Conservation (phyloP, 108 stramenopile genomes). For the Conticribra weissflogii region DNA sequence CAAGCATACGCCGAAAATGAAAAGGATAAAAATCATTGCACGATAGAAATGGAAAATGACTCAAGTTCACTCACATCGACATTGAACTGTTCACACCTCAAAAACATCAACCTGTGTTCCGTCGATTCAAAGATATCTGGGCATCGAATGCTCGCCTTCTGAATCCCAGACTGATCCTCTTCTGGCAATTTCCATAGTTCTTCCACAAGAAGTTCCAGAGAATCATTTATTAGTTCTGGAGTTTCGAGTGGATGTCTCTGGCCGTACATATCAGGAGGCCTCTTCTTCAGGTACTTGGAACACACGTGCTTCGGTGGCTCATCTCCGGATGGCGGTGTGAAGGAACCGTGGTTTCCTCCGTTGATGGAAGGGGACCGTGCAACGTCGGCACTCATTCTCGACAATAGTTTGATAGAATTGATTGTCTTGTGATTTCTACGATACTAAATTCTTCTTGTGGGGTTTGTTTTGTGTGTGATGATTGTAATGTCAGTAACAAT, state of each 20-base stretch:
- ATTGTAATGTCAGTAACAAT: too few relatives aligned
- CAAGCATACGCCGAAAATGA: background rate
- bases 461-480: too few relatives aligned
- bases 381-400: slow-evolving; percentile 4
- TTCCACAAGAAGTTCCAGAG: slow-evolving; percentile 15
- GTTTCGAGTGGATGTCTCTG: slow-evolving; percentile 32
- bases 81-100: slow-evolving; percentile 43
- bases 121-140: slow-evolving; percentile 13
- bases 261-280: slow-evolving; percentile 27
- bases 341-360: background rate
- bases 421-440: too few relatives aligned
- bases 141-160: slow-evolving; percentile 13
- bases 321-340: background rate
- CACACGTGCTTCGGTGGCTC: slow-evolving; percentile 9
- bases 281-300: slow-evolving; percentile 19
- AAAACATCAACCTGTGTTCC: slow-evolving; percentile 21
- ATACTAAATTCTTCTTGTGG: too few relatives aligned
- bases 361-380: background rate
- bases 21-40: slow-evolving; percentile 9
- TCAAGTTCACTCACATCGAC: slow-evolving; percentile 25
- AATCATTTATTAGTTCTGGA: slow-evolving; percentile 11
- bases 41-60: slow-evolving; percentile 4
- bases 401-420: too few relatives aligned
- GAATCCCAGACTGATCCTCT: background rate
- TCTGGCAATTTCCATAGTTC: slow-evolving; percentile 23